Evolutionary conservation across 2,329 filamentous ascomycete genomes (phyloP).

Genomic region (Diaporthe longicolla): DNA sequence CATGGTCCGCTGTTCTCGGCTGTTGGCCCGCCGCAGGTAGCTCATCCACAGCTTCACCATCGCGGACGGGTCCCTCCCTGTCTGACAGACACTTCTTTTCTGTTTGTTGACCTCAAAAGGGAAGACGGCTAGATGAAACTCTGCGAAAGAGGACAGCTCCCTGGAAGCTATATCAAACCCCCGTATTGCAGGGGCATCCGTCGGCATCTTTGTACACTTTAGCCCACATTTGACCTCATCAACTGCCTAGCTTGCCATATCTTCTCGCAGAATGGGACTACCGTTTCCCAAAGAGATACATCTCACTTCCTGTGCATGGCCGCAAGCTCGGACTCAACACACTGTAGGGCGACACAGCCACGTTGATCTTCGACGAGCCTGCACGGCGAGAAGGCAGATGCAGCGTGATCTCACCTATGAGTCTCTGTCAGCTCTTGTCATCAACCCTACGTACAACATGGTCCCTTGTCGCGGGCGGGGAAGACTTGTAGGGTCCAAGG

Average conservation of each 20-base stretch:
- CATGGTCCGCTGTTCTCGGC: conserved; percentile 8
- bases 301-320: background rate
- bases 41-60: conserved; percentile 7
- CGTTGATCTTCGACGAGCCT: conserved; percentile 2
- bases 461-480: conserved; percentile 24
- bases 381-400: background rate
- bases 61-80: background rate
- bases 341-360: conserved; percentile 17
- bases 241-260: background rate
- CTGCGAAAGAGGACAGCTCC: conserved; percentile 22
- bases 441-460: conserved; percentile 31
- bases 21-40: conserved; percentile 24
- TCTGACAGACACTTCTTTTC: background rate
- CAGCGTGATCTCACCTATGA: conserved; percentile 28
- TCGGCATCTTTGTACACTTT: conserved; percentile 32
- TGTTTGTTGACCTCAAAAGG: conserved; percentile 30
- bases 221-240: conserved; percentile 8
- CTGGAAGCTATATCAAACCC: conserved; percentile 19
- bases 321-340: conserved; percentile 17
- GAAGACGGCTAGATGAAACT: conserved; percentile 21
- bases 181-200: conserved; percentile 27
- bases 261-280: background rate
- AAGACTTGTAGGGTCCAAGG: conserved; percentile 22
- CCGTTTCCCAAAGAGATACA: background rate
- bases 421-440: conserved; percentile 25